Base-by-base conservation (phyloP, 139 green algal genomes). In the Deuterostichococcus epilithicus region DNA sequence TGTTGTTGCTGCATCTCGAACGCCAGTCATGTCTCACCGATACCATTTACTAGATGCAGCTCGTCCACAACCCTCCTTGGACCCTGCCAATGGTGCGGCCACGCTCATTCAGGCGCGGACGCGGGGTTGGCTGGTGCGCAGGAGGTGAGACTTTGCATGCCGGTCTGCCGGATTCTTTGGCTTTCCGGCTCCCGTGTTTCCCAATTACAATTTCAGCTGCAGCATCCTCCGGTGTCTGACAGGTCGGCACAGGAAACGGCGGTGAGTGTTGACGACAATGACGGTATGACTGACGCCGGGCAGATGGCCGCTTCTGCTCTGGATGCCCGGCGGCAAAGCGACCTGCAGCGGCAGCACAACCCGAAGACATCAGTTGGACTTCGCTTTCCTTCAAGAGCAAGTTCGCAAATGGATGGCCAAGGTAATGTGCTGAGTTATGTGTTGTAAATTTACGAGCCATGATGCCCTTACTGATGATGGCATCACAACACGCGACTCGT, bases 351-450 rank as follows among this genome's bases (percentile, higher is more conserved):
- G 2, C 86, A 91, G 35, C 93, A 95, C 86, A 86, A 93, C 77
- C 93, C 93, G 6, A 80, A 86, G 5, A 92, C 82, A 2, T 65
- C 68, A 0, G 86, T 81, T n/a, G 6, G 93, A 97, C 83, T 97
- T 97, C 80, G 85, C 91, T 77, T 79, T 94, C 58, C 82, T 97
- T 70, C 87, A 90, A 78, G 86, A 87, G 5, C 42, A 81, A 72
- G 38, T 81, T 33, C 15, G 60, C 2, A 13, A 5, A 20, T 47
- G 34, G 47, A 30, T 47, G 59, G 58, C 66, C 18, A 15, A 72
- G 33, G 35, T 30, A 81, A 86, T 72, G 25, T 36, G 13, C 26
- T 30, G 5, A n/a, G 60, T 5, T 38, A 10, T 30, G 34, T 60
- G 13, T 73, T 15, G 15, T 60, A 60, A 18, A 18, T 13, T 60